A percentile compares a stretch with the other conserved stretches of the same genome.
Evolutionary conservation across 2,329 filamentous ascomycete genomes (phyloP).

Genomic region (Fusarium papillatum): DNA sequence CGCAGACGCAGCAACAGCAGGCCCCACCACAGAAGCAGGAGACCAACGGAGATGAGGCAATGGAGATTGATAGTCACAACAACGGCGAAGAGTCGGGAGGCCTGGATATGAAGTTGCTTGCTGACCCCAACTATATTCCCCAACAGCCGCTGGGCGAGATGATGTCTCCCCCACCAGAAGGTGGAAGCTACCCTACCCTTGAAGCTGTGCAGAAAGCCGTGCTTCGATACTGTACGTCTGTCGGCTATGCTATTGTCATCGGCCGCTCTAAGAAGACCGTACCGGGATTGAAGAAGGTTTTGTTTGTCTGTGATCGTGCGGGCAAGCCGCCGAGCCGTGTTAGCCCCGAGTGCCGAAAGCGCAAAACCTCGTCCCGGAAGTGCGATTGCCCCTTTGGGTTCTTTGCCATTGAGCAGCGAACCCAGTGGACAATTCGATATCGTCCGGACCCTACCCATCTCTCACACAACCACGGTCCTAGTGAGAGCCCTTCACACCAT

Average conservation of each 20-base stretch:
- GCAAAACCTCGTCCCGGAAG: constrained; percentile 77
- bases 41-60: constrained; percentile 59
- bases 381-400: constrained; percentile 79
- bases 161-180: constrained; percentile 75
- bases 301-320: constrained; percentile 76
- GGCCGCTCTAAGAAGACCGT: constrained; percentile 78
- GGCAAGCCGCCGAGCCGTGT: constrained; percentile 73
- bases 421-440: constrained; percentile 76
- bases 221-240: constrained; percentile 74
- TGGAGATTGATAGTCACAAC: constrained; percentile 66
- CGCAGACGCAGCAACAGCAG: constrained; percentile 49
- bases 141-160: constrained; percentile 68
- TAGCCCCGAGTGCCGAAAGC: constrained; percentile 74
- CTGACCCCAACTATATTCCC: constrained; percentile 64
- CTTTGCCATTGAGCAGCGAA: constrained; percentile 76
- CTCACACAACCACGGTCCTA: constrained; percentile 75
- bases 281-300: constrained; percentile 75
- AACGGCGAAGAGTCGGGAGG: constrained; percentile 61
- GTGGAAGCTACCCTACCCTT: constrained; percentile 73
- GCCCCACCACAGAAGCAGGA: constrained; percentile 56
- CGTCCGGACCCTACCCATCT: constrained; percentile 71
- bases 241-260: constrained; percentile 78
- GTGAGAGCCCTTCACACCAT: constrained; percentile 76
- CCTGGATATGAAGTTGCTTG: constrained; percentile 62
- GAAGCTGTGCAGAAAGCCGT: constrained; percentile 76